Base-by-base conservation (phyloP, 1,139 yeast genomes). In the Magnusiomyces suaveolens region DNA sequence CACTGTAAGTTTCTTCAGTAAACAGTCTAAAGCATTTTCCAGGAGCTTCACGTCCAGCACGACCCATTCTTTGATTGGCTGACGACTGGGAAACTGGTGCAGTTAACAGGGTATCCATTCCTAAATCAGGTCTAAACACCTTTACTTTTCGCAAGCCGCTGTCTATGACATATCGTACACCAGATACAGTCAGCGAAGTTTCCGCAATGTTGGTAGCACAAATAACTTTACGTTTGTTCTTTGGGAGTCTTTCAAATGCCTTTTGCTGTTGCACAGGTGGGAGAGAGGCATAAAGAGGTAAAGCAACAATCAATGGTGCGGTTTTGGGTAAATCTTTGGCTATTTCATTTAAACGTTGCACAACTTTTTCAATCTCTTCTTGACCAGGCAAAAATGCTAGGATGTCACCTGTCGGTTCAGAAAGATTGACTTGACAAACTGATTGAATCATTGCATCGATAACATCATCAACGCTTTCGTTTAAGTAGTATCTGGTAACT, bases 1-100 rank as follows among this genome's bases (percentile, higher is more conserved):
- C 74, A 20, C 68, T 61, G 63, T 80, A 92, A 50, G 86, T 83
- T 1, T 72, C 67, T 64, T 90, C 97, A 55, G 86, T 82, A 67
- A 85, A 94, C 43, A 92, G 72, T 57, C 98, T 74, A 69, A 78
- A 92, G 44, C 95, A 89, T 68, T 90, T 92, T 52, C 99, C 99
- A 46, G 86, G 81, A 6, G 81, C 77, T 72, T 92, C 97, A 80
- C 99, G 87, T 61, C 99, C 99, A 29, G 98, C 98, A 77, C 99
- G 87, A 68, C 99, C 99, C 56, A 94, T 84, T 70, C 99, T 77
- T 72, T 92, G 99, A 48, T 85, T 80, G 0, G 98, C 98, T 46
- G 96, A 86, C 0, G 97, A 95, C 65, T 87, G 89, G 0, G 97
- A 89, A 21, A 94, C 84, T 1, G 98, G 92, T 0, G 94, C 88